Evolutionary conservation across 2,329 filamentous ascomycete species (phyloP), one percentile per base, ranked within the genome.

Genomic region (Metarhizium anisopliae): DNA sequence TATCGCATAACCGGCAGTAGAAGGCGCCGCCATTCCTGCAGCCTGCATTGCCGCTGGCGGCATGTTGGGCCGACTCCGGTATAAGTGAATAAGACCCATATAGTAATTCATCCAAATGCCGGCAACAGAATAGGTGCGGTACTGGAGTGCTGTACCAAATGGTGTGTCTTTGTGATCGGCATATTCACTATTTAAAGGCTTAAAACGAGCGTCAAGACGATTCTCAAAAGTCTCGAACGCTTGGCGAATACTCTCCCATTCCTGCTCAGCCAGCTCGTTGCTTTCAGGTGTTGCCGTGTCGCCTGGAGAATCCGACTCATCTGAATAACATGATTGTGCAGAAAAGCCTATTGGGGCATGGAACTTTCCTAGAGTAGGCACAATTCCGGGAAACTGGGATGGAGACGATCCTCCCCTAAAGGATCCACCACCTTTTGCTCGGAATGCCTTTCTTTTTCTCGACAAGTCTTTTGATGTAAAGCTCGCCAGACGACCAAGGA

Each of bases 11-110:
- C 74, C 74, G 3, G 79, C 82, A 1, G 93, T 96, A 52, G 87
- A 81, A 14, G 75, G 75, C 0, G 90, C 90, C 10, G 88, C 84
- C 60, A 95, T 79, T 7, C 86, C 87, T 0, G 90, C 90, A 2
- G 94, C 91, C 63, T 91, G 82, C 83, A 95, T 91, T 40, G 91
- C 88, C 8, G 92, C 85, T 0, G 93, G 90, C 0, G 92, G 93
- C 91, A 96, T 96, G 29, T 82, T 82, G 0, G 94, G 94, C 62
- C 96, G 92, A 1, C 85, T 79, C 38, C 94, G 82, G 57, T 93
- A 77, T n/a, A 94, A 79, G 54, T 92, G 80, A 56, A 97, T 93
- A 50, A 90, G 79, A 0, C 86, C 86, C 77, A 93, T 89, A 70
- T 95, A 88, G 68, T 89, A 92, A 60, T 92, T 87, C 66, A 89